Conservation (phyloP, 1,284 basidiomycete species). For the Trichosporon faecale region DNA sequence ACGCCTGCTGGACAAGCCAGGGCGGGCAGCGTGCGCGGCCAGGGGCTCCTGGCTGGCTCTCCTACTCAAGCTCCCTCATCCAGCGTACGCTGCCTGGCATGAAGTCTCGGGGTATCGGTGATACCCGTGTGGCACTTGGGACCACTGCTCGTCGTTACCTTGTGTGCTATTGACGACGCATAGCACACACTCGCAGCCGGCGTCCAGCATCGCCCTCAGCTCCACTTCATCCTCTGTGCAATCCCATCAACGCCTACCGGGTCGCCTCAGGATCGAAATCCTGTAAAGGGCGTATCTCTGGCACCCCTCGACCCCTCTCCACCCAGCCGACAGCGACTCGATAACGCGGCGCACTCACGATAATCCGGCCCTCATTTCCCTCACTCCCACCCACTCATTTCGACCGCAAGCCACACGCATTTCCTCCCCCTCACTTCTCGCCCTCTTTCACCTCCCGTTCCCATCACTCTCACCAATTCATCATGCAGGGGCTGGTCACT, state of each 20-base stretch:
- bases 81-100: background rate
- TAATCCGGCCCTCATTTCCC: background rate
- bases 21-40: background rate
- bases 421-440: background rate
- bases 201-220: background rate
- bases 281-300: slow-evolving; percentile 1
- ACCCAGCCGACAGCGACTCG: background rate
- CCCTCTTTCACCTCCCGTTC: background rate
- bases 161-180: background rate
- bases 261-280: background rate
- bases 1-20: background rate
- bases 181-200: background rate
- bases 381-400: background rate
- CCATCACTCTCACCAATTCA: background rate
- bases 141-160: background rate
- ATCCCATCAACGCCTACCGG: slow-evolving; percentile 1
- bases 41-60: background rate
- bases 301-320: background rate
- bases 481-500: slow-evolving; percentile 22
- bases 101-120: background rate
- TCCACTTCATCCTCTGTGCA: background rate
- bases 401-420: background rate
- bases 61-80: background rate
- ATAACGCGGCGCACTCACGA: background rate
- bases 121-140: slow-evolving; percentile 8